phyloP scores from a whole-genome alignment of 1,284 basidiomycete species.

The Ganoderma meredithae region DNA sequence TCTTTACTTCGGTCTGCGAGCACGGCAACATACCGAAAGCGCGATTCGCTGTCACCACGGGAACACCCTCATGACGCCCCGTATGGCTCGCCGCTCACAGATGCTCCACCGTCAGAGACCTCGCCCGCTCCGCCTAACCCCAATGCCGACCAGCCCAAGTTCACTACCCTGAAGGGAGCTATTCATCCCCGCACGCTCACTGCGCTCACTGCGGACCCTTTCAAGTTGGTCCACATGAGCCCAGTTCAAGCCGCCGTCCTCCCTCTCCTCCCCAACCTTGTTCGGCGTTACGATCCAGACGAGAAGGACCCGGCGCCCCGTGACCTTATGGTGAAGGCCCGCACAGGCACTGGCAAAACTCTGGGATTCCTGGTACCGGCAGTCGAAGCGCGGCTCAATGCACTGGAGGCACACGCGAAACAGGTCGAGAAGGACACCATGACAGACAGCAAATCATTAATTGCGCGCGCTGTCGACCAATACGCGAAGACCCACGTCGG shows the following conservation, averaged over 20 bases:
- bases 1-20: constrained; percentile 19
- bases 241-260: constrained; percentile 88
- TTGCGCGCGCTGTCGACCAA: constrained; percentile 42
- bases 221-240: constrained; percentile 82
- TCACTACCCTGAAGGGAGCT: constrained; percentile 51
- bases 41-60: background rate
- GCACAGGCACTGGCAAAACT: constrained; percentile 94
- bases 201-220: constrained; percentile 73
- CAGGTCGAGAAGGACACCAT: constrained; percentile 47
- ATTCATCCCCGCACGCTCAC: constrained; percentile 59
- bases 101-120: background rate
- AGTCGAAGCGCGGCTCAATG: constrained; percentile 75
- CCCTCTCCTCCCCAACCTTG: constrained; percentile 66
- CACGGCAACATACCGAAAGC: background rate
- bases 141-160: constrained; percentile 40
- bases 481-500: constrained; percentile 66
- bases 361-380: constrained; percentile 91
- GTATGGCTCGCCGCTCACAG: background rate
- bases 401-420: constrained; percentile 51
- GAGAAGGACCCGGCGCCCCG: constrained; percentile 48
- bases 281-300: constrained; percentile 52
- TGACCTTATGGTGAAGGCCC: constrained; percentile 85
- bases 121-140: background rate
- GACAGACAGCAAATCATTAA: constrained; percentile 40
- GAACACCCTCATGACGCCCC: background rate